Conservation (phyloP, 2,329 filamentous ascomycete genomes). For the Colletotrichum tropicicola region DNA sequence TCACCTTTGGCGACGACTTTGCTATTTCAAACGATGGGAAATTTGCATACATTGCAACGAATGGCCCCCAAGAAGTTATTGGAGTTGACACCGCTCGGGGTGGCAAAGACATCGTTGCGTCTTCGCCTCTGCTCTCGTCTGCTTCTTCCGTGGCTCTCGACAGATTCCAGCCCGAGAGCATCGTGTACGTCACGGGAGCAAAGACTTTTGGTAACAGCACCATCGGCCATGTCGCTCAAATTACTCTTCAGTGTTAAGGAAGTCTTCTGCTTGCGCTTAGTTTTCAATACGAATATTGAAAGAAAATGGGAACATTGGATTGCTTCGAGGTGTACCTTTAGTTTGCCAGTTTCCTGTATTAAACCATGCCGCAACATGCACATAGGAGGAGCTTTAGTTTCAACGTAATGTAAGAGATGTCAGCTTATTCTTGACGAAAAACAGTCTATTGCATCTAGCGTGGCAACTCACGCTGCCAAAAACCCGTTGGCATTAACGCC, state of each 20-base stretch:
- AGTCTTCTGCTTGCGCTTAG: too few relatives aligned
- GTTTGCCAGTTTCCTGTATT: too few relatives aligned
- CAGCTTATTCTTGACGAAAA: too few relatives aligned
- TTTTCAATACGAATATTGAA: too few relatives aligned
- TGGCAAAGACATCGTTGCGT: not conserved
- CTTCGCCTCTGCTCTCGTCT: not conserved
- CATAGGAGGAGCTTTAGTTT: too few relatives aligned
- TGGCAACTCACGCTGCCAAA: too few relatives aligned
- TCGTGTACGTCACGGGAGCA: not conserved
- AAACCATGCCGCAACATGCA: too few relatives aligned
- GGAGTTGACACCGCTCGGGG: not conserved
- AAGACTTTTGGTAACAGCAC: not conserved
- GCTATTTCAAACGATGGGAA: slow-evolving; percentile 3
- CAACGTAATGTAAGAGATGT: too few relatives aligned
- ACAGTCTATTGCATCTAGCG: too few relatives aligned
- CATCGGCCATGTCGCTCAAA: not conserved
- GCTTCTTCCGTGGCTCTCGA: not conserved
- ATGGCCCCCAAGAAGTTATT: slow-evolving; percentile 6
- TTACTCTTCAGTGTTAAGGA: not conserved
- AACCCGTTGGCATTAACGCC: too few relatives aligned
- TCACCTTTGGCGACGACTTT: slow-evolving; percentile 19
- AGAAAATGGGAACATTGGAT: too few relatives aligned
- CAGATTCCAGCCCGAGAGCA: not conserved
- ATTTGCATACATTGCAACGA: slow-evolving; percentile 5
- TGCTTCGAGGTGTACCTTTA: too few relatives aligned